phyloP scores from a whole-genome alignment of 176 grass and related monocot species.

The Alopecurus myosuroides region DNA sequence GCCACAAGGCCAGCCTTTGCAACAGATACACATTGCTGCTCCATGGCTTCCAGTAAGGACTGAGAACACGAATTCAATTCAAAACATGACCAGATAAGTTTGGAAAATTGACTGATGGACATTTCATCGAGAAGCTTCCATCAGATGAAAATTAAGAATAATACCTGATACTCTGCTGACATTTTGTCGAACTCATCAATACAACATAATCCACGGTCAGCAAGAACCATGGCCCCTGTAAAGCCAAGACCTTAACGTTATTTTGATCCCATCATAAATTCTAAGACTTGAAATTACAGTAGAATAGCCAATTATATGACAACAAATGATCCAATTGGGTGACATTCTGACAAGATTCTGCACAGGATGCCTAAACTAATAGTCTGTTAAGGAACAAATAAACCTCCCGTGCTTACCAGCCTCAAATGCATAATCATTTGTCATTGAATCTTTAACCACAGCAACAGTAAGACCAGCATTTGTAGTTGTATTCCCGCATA shows the following conservation, averaged over 20 bases:
- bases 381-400: not conserved
- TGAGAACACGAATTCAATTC: constrained; percentile 48
- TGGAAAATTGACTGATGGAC: not conserved
- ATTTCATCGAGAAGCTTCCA: constrained; percentile 15
- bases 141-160: not conserved
- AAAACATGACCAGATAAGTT: not conserved
- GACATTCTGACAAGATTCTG: not conserved
- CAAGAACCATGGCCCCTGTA: constrained; percentile 92
- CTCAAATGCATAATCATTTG: constrained; percentile 94
- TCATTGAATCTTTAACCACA: constrained; percentile 97
- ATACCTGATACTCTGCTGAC: constrained; percentile 89
- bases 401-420: constrained; percentile 56
- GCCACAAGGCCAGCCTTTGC: constrained; percentile 97
- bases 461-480: constrained; percentile 97
- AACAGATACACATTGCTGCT: constrained; percentile 95
- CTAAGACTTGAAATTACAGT: not conserved
- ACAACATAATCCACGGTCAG: constrained; percentile 89
- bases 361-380: not conserved
- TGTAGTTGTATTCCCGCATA: constrained; percentile 90
- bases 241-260: not conserved
- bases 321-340: not conserved
- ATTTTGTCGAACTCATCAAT: constrained; percentile 99
- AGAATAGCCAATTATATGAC: not conserved
- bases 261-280: not conserved
- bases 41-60: constrained; percentile 98